phyloP scores from a whole-genome alignment of 2,329 filamentous ascomycete genomes.

The Fusarium chaquense region DNA sequence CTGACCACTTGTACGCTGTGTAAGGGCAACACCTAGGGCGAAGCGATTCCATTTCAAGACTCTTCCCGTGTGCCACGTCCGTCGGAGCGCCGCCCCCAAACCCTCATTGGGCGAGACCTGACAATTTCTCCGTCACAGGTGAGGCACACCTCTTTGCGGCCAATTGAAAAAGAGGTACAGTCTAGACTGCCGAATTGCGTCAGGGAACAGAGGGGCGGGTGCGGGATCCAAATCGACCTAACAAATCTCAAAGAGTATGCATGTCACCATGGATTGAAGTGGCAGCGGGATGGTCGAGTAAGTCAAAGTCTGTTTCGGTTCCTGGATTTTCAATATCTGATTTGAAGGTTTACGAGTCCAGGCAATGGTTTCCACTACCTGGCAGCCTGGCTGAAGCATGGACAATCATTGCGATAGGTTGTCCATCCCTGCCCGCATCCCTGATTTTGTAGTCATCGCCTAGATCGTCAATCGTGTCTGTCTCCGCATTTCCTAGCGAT shows the following conservation, averaged over 20 bases:
- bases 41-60: slow-evolving; percentile 28
- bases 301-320: slow-evolving; percentile 10
- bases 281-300: slow-evolving; percentile 18
- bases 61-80: slow-evolving; percentile 19
- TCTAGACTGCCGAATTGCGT: background rate
- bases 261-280: slow-evolving; percentile 25
- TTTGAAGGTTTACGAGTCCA: background rate
- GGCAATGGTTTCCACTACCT: background rate
- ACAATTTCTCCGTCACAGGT: slow-evolving; percentile 10
- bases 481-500: slow-evolving; percentile 19
- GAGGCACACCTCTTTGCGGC: background rate
- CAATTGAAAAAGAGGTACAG: slow-evolving; percentile 9
- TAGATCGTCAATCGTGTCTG: background rate
- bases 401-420: background rate
- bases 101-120: slow-evolving; percentile 21
- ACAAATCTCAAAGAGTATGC: slow-evolving; percentile 20
- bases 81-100: slow-evolving; percentile 23
- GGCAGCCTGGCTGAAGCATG: background rate
- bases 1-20: slow-evolving; percentile 4
- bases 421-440: background rate
- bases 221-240: background rate
- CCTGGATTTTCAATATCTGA: background rate
- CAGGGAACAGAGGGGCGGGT: slow-evolving; percentile 16
- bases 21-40: slow-evolving; percentile 1
- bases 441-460: background rate